Percentiles rank a stretch among this genome's conserved stretches.
Conservation (phyloP, 352 stramenopile genomes). For the Phytophthora citrophthora region DNA sequence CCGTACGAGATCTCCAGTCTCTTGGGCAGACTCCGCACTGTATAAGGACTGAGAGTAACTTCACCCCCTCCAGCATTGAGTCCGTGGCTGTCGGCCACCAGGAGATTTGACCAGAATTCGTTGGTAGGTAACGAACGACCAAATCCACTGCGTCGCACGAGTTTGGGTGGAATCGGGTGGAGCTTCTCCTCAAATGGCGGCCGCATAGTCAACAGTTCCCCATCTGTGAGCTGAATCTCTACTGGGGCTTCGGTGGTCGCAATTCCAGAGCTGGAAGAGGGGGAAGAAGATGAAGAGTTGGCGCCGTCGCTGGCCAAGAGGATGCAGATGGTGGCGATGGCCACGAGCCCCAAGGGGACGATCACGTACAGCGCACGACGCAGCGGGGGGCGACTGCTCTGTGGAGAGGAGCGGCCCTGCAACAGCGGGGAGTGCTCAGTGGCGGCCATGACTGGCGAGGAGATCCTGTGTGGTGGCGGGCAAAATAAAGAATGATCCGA, state of each 20-base stretch:
- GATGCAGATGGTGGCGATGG: conserved; percentile 56
- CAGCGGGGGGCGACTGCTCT: conserved; percentile 26
- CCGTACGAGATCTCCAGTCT: conserved; percentile 86
- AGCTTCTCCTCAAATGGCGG: conserved; percentile 61
- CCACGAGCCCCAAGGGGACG: conserved; percentile 56
- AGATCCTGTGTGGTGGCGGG: background rate
- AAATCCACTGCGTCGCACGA: conserved; percentile 56
- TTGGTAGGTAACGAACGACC: conserved; percentile 80
- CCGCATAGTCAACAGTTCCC: conserved; percentile 58
- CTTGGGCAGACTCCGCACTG: conserved; percentile 68
- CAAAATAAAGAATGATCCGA: conserved; percentile 29
- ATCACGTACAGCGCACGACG: conserved; percentile 62
- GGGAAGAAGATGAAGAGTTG: conserved; percentile 9
- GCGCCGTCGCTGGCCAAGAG: conserved; percentile 33
- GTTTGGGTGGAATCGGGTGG: conserved; percentile 67
- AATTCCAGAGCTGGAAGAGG: background rate
- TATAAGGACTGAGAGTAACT: conserved; percentile 87
- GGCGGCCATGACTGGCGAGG: conserved; percentile 16
- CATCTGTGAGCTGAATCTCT: conserved; percentile 32
- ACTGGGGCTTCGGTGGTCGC: background rate
- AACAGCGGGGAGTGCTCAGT: conserved; percentile 70
- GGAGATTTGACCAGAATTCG: conserved; percentile 91
- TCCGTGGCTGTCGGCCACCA: conserved; percentile 78
- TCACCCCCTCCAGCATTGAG: conserved; percentile 73
- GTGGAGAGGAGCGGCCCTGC: conserved; percentile 24